A percentile compares a stretch with the other conserved stretches of the same genome.
Evolutionary conservation across 495 filamentous ascomycete species (phyloP).

Genomic region (Tuber microsphaerosporum): DNA sequence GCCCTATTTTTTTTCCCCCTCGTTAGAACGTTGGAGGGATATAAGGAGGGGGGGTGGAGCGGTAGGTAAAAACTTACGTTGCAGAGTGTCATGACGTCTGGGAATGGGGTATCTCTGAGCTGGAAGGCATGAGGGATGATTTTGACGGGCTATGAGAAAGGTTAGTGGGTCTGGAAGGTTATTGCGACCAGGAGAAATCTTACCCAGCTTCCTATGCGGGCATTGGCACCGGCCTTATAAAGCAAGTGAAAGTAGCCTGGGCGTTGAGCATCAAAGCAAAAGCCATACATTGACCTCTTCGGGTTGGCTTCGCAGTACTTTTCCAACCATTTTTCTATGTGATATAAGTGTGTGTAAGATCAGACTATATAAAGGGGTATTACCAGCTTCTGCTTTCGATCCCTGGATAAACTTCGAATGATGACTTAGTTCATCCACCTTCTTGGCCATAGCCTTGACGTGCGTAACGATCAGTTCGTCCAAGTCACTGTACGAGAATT

Average conservation of each 20-base stretch:
- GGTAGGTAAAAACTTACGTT: constrained; percentile 51
- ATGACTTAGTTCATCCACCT: constrained; percentile 89
- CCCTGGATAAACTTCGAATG: constrained; percentile 82
- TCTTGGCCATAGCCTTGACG: constrained; percentile 93
- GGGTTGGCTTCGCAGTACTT: constrained; percentile 96
- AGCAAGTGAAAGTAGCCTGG: constrained; percentile 91
- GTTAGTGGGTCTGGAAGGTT: background rate
- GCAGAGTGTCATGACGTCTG: constrained; percentile 86
- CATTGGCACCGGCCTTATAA: constrained; percentile 79
- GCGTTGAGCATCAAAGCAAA: constrained; percentile 85
- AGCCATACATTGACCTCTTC: constrained; percentile 82
- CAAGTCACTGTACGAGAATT: constrained; percentile 86
- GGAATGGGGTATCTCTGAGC: constrained; percentile 75
- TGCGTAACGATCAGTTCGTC: constrained; percentile 96
- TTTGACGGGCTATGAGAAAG: constrained; percentile 54
- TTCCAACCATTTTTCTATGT: constrained; percentile 80
- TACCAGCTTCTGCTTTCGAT: constrained; percentile 77
- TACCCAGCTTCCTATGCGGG: constrained; percentile 64
- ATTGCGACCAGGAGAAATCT: background rate
- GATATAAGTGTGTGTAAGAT: constrained; percentile 33
- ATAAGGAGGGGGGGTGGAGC: background rate
- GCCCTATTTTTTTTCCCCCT: constrained; percentile 20
- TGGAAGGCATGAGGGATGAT: constrained; percentile 86
- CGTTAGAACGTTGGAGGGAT: constrained; percentile 4
- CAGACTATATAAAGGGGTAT: constrained; percentile 19